Percentiles rank a stretch among this genome's conserved stretches.
Evolutionary conservation across 2,329 filamentous ascomycete genomes (phyloP).

Genomic region (Microthyrium microscopicum): DNA sequence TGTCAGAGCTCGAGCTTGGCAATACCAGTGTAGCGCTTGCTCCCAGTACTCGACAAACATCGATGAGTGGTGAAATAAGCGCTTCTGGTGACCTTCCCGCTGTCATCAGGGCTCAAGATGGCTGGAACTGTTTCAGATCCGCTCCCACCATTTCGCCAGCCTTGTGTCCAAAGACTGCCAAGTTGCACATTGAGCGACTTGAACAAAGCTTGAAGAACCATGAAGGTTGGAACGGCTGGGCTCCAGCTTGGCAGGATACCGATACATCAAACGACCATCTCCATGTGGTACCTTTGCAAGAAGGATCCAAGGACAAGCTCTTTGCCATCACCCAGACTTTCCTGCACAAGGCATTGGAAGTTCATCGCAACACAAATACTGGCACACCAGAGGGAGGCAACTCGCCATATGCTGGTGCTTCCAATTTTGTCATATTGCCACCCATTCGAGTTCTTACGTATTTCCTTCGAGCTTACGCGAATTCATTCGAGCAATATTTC

Average conservation of each 20-base stretch:
- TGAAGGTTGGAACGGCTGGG: slow-evolving; percentile 35
- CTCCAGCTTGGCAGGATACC: slow-evolving; percentile 30
- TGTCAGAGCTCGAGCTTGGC: slow-evolving; percentile 29
- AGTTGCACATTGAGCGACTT: slow-evolving; percentile 32
- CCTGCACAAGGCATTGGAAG: slow-evolving; percentile 52
- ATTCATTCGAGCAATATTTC: slow-evolving; percentile 50
- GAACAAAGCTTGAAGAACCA: slow-evolving; percentile 35
- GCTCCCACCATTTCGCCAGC: slow-evolving; percentile 30
- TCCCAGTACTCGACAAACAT: slow-evolving; percentile 22
- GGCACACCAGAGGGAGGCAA: slow-evolving; percentile 24
- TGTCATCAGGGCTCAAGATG: slow-evolving; percentile 25
- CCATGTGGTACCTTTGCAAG: slow-evolving; percentile 31
- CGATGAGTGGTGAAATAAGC: slow-evolving; percentile 14
- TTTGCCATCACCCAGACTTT: slow-evolving; percentile 57
- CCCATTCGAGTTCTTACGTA: slow-evolving; percentile 50
- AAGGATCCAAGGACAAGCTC: slow-evolving; percentile 47
- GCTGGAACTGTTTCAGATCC: slow-evolving; percentile 36
- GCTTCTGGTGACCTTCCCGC: slow-evolving; percentile 7
- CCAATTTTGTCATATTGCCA: slow-evolving; percentile 49
- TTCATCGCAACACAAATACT: slow-evolving; percentile 37
- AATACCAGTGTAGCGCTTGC: slow-evolving; percentile 26
- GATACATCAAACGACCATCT: slow-evolving; percentile 30
- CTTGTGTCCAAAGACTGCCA: slow-evolving; percentile 33
- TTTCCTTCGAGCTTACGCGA: slow-evolving; percentile 49
- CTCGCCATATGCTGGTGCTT: slow-evolving; percentile 32